These are phyloP conservation scores for Microbotryum lychnidis-dioicae DNA, from an alignment of 1,284 basidiomycete genomes.

Conservation along the genomic window DNA sequence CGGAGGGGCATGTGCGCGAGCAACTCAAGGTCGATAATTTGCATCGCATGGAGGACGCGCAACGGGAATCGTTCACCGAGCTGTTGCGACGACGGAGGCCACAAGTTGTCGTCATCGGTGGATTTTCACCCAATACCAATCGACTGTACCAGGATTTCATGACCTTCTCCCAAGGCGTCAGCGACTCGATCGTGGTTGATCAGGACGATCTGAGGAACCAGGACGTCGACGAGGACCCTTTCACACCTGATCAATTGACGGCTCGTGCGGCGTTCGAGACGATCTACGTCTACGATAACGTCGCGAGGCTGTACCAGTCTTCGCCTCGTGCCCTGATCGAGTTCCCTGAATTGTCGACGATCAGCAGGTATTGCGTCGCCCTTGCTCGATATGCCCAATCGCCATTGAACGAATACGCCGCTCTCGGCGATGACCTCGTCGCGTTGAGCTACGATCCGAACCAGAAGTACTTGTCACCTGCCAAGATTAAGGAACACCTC, in stretches of 20 bases:
- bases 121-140: slow-evolving; percentile 43
- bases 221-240: slow-evolving; percentile 24
- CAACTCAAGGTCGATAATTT: slow-evolving; percentile 73
- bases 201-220: slow-evolving; percentile 19
- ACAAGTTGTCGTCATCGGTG: slow-evolving; percentile 81
- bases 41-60: slow-evolving; percentile 49
- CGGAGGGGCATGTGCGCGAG: slow-evolving; percentile 78
- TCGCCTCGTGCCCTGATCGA: slow-evolving; percentile 78
- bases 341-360: slow-evolving; percentile 65
- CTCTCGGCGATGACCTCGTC: slow-evolving; percentile 67
- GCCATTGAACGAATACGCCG: slow-evolving; percentile 87
- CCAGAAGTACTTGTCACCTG: slow-evolving; percentile 62
- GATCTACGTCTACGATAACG: slow-evolving; percentile 80
- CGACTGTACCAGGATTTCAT: slow-evolving; percentile 39
- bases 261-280: slow-evolving; percentile 42
- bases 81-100: slow-evolving; percentile 73
- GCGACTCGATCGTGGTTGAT: slow-evolving; percentile 39
- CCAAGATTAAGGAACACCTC: slow-evolving; percentile 71
- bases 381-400: slow-evolving; percentile 89
- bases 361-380: slow-evolving; percentile 90
- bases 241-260: slow-evolving; percentile 1
- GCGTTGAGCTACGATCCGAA: slow-evolving; percentile 76
- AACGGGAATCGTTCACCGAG: slow-evolving; percentile 59
- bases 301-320: slow-evolving; percentile 89
- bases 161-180: slow-evolving; percentile 54